Evolutionary conservation across 2,329 filamentous ascomycete genomes (phyloP).

Genomic region (Dactylellina haptotyla): DNA sequence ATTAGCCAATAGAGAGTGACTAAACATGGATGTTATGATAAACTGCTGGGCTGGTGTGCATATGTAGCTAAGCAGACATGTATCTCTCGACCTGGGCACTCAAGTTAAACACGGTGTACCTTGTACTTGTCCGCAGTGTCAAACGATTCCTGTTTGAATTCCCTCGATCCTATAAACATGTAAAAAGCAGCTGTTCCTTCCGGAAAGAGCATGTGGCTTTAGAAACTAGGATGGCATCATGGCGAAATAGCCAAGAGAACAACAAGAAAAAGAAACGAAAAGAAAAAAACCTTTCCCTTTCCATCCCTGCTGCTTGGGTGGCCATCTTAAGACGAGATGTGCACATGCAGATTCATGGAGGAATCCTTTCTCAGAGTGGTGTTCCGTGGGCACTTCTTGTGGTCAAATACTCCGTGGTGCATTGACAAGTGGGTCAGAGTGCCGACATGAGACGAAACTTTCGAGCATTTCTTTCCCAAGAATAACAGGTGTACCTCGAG

Average conservation of each 20-base stretch:
- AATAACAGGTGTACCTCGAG: background rate
- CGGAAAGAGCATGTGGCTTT: conserved; percentile 13
- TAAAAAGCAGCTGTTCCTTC: background rate
- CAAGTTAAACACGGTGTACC: background rate
- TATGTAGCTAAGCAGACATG: background rate
- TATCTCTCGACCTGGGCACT: background rate
- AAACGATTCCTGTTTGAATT: background rate
- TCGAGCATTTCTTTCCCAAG: background rate
- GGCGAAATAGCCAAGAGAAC: background rate
- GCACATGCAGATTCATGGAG: background rate
- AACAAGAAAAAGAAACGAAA: background rate
- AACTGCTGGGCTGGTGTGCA: background rate
- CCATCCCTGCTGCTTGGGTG: no score
- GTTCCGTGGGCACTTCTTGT: background rate
- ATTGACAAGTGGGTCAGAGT: conserved; percentile 9
- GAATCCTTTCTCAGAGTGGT: conserved; percentile 1
- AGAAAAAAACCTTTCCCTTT: background rate
- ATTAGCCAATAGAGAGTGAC: conserved; percentile 21
- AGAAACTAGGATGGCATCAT: background rate
- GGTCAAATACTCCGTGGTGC: conserved; percentile 1
- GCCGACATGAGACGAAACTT: conserved; percentile 20
- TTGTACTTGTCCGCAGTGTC: background rate
- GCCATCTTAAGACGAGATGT: no score
- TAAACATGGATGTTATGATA: background rate
- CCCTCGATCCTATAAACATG: background rate